Conservation (phyloP, 495 filamentous ascomycete genomes). For the Sordaria brevicollis region DNA sequence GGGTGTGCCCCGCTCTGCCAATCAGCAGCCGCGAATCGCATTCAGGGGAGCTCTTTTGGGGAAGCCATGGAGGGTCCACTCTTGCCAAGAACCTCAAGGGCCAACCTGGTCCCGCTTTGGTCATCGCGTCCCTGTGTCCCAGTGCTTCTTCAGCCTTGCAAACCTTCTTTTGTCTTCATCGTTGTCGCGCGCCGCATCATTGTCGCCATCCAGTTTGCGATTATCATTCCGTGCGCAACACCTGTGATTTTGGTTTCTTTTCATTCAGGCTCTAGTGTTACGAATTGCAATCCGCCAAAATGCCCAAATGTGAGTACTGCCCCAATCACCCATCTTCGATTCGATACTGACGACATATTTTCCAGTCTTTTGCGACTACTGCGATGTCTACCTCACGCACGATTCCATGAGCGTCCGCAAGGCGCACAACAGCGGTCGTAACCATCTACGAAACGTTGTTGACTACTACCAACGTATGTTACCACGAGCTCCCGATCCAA, state of each 20-base stretch:
- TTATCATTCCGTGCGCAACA: background rate
- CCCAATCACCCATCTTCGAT: slow-evolving; percentile 1
- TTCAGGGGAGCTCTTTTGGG: background rate
- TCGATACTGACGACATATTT: slow-evolving; percentile 4
- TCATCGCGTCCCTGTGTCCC: background rate
- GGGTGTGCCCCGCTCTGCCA: slow-evolving; percentile 1
- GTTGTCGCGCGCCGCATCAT: background rate
- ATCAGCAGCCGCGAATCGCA: slow-evolving; percentile 3
- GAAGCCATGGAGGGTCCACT: slow-evolving; percentile 5
- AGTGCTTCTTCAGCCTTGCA: slow-evolving; percentile 20
- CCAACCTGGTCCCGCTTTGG: background rate
- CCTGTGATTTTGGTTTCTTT: background rate
- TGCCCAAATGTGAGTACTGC: slow-evolving; percentile 33
- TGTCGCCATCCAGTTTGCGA: background rate
- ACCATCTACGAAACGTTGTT: slow-evolving; percentile 93
- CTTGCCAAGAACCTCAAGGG: slow-evolving; percentile 2
- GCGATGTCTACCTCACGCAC: slow-evolving; percentile 99
- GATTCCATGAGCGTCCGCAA: slow-evolving; percentile 99
- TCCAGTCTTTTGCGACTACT: slow-evolving; percentile 77
- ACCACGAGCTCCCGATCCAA: background rate
- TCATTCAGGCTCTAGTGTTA: background rate
- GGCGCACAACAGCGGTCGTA: slow-evolving; percentile 92
- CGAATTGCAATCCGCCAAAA: slow-evolving; percentile 13
- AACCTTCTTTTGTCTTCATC: background rate
- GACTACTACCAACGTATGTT: slow-evolving; percentile 92